Evolutionary conservation across 2,329 filamentous ascomycete species (phyloP).

Genomic region (Diplodia seriata): DNA sequence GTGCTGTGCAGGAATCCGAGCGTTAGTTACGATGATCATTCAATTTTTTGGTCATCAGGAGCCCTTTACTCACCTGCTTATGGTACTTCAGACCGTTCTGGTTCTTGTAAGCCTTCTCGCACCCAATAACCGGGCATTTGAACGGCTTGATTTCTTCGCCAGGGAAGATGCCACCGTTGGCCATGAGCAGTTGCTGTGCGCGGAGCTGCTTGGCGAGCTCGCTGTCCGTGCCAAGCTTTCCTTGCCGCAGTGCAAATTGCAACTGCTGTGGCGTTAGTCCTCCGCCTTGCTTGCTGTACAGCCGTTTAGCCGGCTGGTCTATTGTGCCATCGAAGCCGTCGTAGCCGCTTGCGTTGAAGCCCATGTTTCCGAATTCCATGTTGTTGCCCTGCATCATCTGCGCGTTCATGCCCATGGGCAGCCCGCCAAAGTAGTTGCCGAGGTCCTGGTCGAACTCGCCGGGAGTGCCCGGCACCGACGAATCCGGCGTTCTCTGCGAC

Average conservation of each 20-base stretch:
- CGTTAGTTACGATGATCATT: constrained; percentile 23
- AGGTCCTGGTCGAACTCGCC: constrained; percentile 78
- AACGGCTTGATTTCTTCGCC: constrained; percentile 96
- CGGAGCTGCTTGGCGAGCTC: constrained; percentile 72
- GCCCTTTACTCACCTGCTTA: constrained; percentile 63
- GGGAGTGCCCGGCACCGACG: constrained; percentile 73
- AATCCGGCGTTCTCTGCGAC: constrained; percentile 68
- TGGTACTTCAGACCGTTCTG: constrained; percentile 97
- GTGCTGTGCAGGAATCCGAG: constrained; percentile 59
- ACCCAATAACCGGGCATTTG: constrained; percentile 96
- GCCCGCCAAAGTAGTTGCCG: constrained; percentile 47
- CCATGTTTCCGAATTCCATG: constrained; percentile 41
- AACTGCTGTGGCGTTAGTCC: constrained; percentile 72
- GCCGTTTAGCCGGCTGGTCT: constrained; percentile 90
- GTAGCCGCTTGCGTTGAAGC: constrained; percentile 48
- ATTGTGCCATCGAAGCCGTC: constrained; percentile 63
- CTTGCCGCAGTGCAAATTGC: constrained; percentile 76
- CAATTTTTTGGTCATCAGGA: constrained; percentile 32
- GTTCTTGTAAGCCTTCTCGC: constrained; percentile 99
- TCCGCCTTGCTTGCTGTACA: constrained; percentile 83
- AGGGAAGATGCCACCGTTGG: constrained; percentile 52
- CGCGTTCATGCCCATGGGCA: constrained; percentile 43
- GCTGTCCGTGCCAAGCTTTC: constrained; percentile 77
- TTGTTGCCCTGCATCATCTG: constrained; percentile 46
- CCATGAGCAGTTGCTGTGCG: constrained; percentile 63